Percentiles rank a stretch among this genome's conserved stretches.
Conservation (phyloP, 768 basidiomycete genomes). For the Omphalotus guepiniiformis region DNA sequence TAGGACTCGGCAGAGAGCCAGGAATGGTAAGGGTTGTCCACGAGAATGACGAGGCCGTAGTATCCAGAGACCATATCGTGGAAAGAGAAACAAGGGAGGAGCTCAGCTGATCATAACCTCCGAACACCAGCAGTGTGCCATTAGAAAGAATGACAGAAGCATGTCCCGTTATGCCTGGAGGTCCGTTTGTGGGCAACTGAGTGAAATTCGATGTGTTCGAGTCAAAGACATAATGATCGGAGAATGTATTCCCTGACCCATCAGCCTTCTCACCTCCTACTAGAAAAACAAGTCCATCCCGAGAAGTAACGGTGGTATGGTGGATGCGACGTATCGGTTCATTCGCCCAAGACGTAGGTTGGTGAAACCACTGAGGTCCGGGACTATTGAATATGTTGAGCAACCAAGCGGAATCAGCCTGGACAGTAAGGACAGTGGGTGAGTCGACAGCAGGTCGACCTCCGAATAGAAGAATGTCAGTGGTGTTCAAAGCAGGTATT, state of each 20-base stretch:
- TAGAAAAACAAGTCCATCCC: slow-evolving; percentile 55
- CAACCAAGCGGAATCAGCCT: slow-evolving; percentile 59
- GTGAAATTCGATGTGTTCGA: slow-evolving; percentile 48
- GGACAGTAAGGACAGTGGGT: slow-evolving; percentile 41
- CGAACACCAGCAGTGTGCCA: slow-evolving; percentile 68
- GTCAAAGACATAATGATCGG: slow-evolving; percentile 63
- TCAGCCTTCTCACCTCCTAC: slow-evolving; percentile 83
- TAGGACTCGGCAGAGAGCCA: slow-evolving; percentile 46
- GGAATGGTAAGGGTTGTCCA: slow-evolving; percentile 49
- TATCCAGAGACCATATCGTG: slow-evolving; percentile 62
- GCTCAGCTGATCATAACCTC: slow-evolving; percentile 56
- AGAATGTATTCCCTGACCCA: slow-evolving; percentile 60
- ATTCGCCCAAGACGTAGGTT: slow-evolving; percentile 50
- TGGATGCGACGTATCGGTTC: slow-evolving; percentile 77
- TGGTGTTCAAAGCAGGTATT: slow-evolving; percentile 58
- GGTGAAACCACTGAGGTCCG: slow-evolving; percentile 41
- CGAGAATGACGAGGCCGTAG: slow-evolving; percentile 33
- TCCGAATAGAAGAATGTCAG: slow-evolving; percentile 63
- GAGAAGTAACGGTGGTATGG: slow-evolving; percentile 54
- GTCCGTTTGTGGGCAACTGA: slow-evolving; percentile 51
- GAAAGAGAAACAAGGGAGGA: slow-evolving; percentile 49
- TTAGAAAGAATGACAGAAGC: slow-evolving; percentile 63
- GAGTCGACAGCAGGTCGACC: slow-evolving; percentile 67
- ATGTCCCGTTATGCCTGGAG: slow-evolving; percentile 72
- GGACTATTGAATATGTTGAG: slow-evolving; percentile 39